Percentiles rank a stretch among this genome's conserved stretches.
phyloP scores from a whole-genome alignment of 331 rosid genomes.

The Cydonia oblonga region DNA sequence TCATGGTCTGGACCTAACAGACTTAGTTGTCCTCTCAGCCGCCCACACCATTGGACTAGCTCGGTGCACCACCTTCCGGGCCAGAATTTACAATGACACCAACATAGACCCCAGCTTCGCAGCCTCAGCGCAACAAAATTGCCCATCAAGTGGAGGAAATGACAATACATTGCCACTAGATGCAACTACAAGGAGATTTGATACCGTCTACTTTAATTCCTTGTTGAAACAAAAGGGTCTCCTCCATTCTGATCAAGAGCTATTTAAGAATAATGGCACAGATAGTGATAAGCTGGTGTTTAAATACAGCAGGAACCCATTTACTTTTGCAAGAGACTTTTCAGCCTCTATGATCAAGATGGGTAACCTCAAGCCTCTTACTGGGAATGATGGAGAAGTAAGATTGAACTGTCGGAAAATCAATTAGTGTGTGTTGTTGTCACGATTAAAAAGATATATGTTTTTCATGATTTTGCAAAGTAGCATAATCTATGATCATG shows the following conservation, averaged over 20 bases:
- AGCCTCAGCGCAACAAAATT: conserved; percentile 4
- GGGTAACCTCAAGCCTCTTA: conserved; percentile 43
- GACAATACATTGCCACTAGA: conserved; percentile 29
- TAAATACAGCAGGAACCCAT: conserved; percentile 10
- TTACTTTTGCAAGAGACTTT: conserved; percentile 25
- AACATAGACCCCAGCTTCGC: conserved; percentile 31
- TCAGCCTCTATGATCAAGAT: conserved; percentile 22
- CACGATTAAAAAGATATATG: neutral
- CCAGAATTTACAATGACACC: conserved; percentile 36
- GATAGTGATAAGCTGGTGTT: conserved; percentile 35
- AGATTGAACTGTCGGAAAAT: conserved; percentile 39
- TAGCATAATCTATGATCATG: no score
- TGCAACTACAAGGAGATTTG: conserved; percentile 13
- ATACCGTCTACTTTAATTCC: conserved; percentile 23
- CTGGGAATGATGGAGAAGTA: conserved; percentile 36
- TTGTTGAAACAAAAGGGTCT: conserved; percentile 32
- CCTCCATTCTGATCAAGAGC: conserved; percentile 53
- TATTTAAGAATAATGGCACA: conserved; percentile 35
- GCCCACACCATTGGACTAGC: conserved; percentile 44
- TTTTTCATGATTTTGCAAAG: no score
- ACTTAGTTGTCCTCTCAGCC: conserved; percentile 36
- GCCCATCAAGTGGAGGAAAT: conserved; percentile 30
- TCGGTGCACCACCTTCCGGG: conserved; percentile 19
- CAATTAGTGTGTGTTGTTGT: conserved; percentile 4
- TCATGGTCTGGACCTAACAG: conserved; percentile 35